These are phyloP conservation scores for Erigeron canadensis DNA, from an alignment of 129 eudicot species.

Conservation along the genomic window DNA sequence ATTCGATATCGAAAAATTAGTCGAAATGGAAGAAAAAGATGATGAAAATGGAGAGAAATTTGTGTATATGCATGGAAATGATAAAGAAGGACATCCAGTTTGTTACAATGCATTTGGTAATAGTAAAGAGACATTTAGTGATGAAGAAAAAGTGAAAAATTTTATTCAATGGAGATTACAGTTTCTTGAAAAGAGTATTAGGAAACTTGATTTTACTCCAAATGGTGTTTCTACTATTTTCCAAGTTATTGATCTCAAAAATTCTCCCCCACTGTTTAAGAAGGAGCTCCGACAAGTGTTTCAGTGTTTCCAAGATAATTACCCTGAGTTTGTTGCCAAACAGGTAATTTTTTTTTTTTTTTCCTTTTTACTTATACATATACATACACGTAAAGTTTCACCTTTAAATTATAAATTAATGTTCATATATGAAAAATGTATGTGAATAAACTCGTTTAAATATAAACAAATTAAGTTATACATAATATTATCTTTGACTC, in stretches of 20 bases:
- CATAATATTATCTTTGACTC: too few species aligned
- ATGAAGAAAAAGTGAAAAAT: constrained; percentile 59
- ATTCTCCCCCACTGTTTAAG: constrained; percentile 68
- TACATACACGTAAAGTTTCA: too few species aligned
- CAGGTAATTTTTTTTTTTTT: constrained; percentile 45
- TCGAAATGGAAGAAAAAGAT: constrained; percentile 52
- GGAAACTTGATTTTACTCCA: constrained; percentile 78
- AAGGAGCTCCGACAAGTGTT: constrained; percentile 77
- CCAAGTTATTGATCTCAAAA: constrained; percentile 73
- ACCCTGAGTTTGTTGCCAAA: constrained; percentile 89
- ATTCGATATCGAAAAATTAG: constrained; percentile 55
- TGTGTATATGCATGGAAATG: constrained; percentile 69
- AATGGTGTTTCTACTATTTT: constrained; percentile 64
- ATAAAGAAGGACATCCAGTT: constrained; percentile 83
- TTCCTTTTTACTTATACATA: neutral
- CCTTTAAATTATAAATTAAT: neutral
- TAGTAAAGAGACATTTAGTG: constrained; percentile 55
- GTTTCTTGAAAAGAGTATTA: constrained; percentile 68
- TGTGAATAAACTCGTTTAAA: too few species aligned
- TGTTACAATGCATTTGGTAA: constrained; percentile 71
- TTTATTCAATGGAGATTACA: constrained; percentile 70
- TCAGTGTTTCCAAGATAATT: constrained; percentile 79
- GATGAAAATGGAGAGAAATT: constrained; percentile 37
- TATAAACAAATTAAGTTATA: too few species aligned
- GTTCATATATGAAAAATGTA: too few species aligned